phyloP scores from a whole-genome alignment of 768 basidiomycete species.

The Termitomyces sp. region DNA sequence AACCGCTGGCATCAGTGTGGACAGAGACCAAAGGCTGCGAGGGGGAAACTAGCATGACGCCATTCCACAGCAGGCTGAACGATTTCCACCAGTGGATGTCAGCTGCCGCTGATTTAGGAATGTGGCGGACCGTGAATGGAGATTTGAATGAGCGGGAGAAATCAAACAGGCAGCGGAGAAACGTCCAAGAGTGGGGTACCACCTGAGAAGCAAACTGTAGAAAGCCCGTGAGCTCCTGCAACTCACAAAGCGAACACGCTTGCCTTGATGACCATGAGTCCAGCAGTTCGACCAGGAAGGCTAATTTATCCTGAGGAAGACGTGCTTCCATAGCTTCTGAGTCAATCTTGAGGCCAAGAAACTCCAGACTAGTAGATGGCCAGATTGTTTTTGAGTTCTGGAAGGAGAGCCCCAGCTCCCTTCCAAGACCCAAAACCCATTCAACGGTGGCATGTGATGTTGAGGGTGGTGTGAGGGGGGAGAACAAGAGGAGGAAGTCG shows the following conservation, averaged over 20 bases:
- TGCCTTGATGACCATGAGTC: slow-evolving; percentile 13
- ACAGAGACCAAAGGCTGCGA: slow-evolving; percentile 12
- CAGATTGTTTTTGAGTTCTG: no score
- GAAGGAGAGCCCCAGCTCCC: no score
- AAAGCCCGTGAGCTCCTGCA: slow-evolving; percentile 4
- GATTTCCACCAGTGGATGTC: slow-evolving; percentile 31
- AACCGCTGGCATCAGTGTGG: slow-evolving; percentile 31
- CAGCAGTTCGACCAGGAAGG: slow-evolving; percentile 20
- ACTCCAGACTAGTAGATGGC: no score
- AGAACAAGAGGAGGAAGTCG: not conserved
- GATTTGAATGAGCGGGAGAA: slow-evolving; percentile 25
- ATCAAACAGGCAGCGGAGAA: slow-evolving; percentile 24
- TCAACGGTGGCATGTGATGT: slow-evolving; percentile 11
- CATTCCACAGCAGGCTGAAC: slow-evolving; percentile 26
- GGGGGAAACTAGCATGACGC: slow-evolving; percentile 16
- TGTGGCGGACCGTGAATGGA: slow-evolving; percentile 17
- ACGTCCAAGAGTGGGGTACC: slow-evolving; percentile 24
- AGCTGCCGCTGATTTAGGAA: no score
- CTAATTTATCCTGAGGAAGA: slow-evolving; percentile 32
- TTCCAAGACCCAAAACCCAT: slow-evolving; percentile 16
- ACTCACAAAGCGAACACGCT: no score
- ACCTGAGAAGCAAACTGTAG: slow-evolving; percentile 32
- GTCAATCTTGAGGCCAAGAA: no score
- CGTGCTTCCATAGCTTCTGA: no score
- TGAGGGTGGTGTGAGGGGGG: not conserved